Evolutionary conservation across 768 basidiomycete species (phyloP), one percentile per base, ranked within the genome.

Genomic region (Cantharellus anzutake): DNA sequence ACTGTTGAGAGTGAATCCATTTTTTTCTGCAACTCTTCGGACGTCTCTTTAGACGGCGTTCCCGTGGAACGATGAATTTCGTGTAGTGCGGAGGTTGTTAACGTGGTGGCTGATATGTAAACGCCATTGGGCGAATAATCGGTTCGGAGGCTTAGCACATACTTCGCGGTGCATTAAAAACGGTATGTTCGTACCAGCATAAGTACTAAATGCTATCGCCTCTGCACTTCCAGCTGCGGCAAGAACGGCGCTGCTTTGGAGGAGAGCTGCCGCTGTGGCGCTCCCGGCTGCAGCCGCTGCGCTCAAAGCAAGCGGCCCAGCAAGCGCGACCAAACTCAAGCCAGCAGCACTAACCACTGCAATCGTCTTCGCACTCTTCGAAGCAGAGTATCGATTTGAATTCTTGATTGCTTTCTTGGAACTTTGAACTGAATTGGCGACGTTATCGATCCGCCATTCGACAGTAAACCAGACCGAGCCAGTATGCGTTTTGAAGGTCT

Each of bases 371-470:
- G 56, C 56, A 42, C 38, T 40, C 37, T 57, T 39, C 56, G 41
- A 37, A 11, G 56, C 56, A 42, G 56, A 40, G 56, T 57, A 57
- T 37, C 56, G 7, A 42, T 57, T 57, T 5, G 5, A 16, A 39
- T 14, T 5, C 7, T 11, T 37, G 11, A 55, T 11, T 7, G 35
- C 35, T 11, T 37, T 11, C 7, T 55, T 37, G 11, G 7, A 7
- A 37, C 14, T 55, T 7, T 11, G 11, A 37, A 37, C 11, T 7
- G 11, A 37, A 11, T 11, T 11, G 5, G 56, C 39, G 7, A 39
- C 56, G 56, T 57, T 39, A 41, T 57, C 56, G 37, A 57, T 41
- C 37, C 56, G 56, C 38, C 56, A 57, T 42, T 57, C 56, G 11
- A 57, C 56, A 38, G 56, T 57, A 41, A 57, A 57, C 56, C 56